phyloP scores from a whole-genome alignment of 306 rosid genomes.

The Castanea crenata region DNA sequence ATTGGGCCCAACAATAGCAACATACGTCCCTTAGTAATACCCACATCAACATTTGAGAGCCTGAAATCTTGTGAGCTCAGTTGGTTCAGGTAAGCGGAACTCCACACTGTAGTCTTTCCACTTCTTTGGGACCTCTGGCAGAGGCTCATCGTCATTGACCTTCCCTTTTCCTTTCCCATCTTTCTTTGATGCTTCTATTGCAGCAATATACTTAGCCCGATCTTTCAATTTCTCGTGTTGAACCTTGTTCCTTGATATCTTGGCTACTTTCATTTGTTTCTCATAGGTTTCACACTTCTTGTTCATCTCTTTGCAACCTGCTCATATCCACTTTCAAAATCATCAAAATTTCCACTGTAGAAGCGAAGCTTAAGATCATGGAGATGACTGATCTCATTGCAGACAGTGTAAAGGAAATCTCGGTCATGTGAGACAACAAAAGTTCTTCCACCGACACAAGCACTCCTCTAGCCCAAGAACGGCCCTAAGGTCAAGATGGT shows the following conservation, averaged over 20 bases:
- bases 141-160: conserved; percentile 50
- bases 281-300: conserved; percentile 61
- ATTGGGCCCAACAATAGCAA: conserved; percentile 70
- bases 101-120: conserved; percentile 68
- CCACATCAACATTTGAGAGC: conserved; percentile 53
- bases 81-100: conserved; percentile 72
- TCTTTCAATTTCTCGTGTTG: conserved; percentile 72
- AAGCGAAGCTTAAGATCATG: conserved; percentile 72
- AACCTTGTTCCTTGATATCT: conserved; percentile 54
- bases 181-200: conserved; percentile 50
- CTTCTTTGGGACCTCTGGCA: conserved; percentile 52
- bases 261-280: conserved; percentile 57
- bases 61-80: conserved; percentile 67
- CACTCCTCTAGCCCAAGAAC: conserved; percentile 81
- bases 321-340: background rate
- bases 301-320: conserved; percentile 77
- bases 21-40: conserved; percentile 65
- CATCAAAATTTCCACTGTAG: conserved; percentile 22
- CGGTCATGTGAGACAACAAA: conserved; percentile 74
- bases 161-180: conserved; percentile 36
- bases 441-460: conserved; percentile 73
- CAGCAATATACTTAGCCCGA: conserved; percentile 50
- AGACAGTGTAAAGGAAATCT: conserved; percentile 66
- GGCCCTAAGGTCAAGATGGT: no score
- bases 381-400: conserved; percentile 66